Conservation (phyloP, 208 protist species). For the Trypanosoma lewisi region DNA sequence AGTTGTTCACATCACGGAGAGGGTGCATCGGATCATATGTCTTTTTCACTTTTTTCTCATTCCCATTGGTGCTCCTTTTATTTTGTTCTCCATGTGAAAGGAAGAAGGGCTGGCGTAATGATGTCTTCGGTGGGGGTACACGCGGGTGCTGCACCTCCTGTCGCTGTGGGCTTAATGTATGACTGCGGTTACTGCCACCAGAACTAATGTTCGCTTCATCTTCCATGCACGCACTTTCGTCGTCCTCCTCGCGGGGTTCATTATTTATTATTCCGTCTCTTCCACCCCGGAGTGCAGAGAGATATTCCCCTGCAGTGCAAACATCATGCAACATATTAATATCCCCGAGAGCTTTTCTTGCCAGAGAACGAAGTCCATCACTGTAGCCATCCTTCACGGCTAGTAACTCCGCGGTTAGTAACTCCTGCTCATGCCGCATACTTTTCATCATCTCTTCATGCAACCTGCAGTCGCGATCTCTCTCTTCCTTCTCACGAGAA, state of each 20-base stretch:
- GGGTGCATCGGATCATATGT: neutral
- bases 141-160: neutral
- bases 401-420: conserved; percentile 12
- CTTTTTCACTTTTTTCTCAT: no score
- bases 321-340: conserved; percentile 32
- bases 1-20: neutral
- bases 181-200: neutral
- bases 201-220: neutral
- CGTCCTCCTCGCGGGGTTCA: neutral
- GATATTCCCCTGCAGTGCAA: conserved; percentile 17
- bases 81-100: conserved; percentile 1
- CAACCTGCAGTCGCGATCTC: neutral
- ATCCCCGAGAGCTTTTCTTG: conserved; percentile 29
- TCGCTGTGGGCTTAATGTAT: neutral
- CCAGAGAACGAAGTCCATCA: conserved; percentile 26
- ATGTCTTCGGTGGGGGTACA: conserved; percentile 7
- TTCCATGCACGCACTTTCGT: neutral
- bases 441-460: conserved; percentile 1
- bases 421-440: neutral
- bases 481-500: neutral
- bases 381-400: conserved; percentile 9
- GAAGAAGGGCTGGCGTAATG: neutral
- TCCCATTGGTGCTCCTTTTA: neutral
- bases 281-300: conserved; percentile 1
- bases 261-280: no score